Evolutionary conservation across 352 stramenopile genomes (phyloP).

Genomic region (Pythium rhizo-oryzae): DNA sequence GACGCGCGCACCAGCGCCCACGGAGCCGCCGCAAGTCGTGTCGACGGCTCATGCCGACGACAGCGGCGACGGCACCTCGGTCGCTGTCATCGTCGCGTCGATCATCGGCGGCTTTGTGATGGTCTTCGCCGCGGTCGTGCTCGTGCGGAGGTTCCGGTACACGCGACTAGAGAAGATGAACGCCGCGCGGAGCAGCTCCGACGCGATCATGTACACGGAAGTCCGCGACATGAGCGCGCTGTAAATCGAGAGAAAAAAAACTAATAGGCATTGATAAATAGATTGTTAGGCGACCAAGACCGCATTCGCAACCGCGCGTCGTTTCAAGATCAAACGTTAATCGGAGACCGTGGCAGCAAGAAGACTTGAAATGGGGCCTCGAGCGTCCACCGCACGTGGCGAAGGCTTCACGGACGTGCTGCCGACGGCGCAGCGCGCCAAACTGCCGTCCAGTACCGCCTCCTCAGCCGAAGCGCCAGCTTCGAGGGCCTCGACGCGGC

Average conservation of each 20-base stretch:
- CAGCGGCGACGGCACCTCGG: slow-evolving; percentile 4
- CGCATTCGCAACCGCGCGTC: background rate
- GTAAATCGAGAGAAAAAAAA: slow-evolving; percentile 6
- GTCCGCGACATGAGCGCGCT: slow-evolving; percentile 27
- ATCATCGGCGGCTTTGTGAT: slow-evolving; percentile 28
- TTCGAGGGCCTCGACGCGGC: background rate
- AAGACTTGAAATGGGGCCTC: background rate
- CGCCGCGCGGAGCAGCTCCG: slow-evolving; percentile 28
- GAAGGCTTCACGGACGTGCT: slow-evolving; percentile 35
- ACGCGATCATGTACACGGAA: slow-evolving; percentile 35
- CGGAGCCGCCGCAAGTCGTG: background rate
- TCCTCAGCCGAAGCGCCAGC: background rate
- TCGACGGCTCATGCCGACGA: background rate
- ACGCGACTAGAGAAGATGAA: slow-evolving; percentile 21
- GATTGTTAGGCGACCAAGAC: background rate
- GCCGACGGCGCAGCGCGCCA: slow-evolving; percentile 10
- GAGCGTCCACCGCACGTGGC: too few relatives aligned
- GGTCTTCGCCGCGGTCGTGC: slow-evolving; percentile 27
- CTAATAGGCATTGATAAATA: background rate
- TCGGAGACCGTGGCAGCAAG: background rate
- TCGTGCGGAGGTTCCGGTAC: slow-evolving; percentile 20
- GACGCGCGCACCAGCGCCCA: background rate
- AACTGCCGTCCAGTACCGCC: background rate
- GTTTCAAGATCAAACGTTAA: background rate
- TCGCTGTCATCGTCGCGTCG: slow-evolving; percentile 21